Evolutionary conservation across 2,329 filamentous ascomycete genomes (phyloP), one percentile per base, ranked within the genome.

Genomic region (Macrophomina phaseolina): DNA sequence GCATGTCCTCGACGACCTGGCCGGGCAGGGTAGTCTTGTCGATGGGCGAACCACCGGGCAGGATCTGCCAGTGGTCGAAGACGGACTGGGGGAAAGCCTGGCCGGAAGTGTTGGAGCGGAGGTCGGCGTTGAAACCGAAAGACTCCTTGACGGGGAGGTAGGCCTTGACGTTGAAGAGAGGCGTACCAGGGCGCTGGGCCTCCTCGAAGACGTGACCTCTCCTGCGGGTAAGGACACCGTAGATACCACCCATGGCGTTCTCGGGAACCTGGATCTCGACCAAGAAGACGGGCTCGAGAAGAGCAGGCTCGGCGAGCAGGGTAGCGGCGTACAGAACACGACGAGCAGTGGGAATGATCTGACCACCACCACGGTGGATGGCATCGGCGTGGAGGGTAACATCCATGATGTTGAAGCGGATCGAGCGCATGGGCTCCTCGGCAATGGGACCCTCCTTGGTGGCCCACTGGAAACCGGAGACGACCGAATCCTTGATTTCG

Each of bases 401-500:
- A 91, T 99, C 95, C 81, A 97, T 90, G 82, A 99, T 90, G 91
- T 99, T 99, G 89, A 97, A 99, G 86, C 95, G 93, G 83, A 96
- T 84, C 74, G 90, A 90, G 81, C 95, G 92, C 93, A 99, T 94
- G 77, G 95, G 95, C 90, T 99, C 95, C 86, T 99, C 95, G 76
- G 91, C 94, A 80, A 99, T 85, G 78, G 95, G 95, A 87, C 95
- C 95, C 89, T 99, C 95, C 81, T 94, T 91, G 76, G 92, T 93
- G 74, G 95, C 95, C 95, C 95, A 99, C 85, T 99, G 95, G 93
- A 99, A 99, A 90, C 95, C 95, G 75, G 95, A 98, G 80, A 98
- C 94, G 76, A 98, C 91, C 69, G 94, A 98, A 81, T 99, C 95
- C 92, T 99, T 99, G 90, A 99, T 99, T 92, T 99, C 95, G 87